Conservation (phyloP, 495 filamentous ascomycete genomes). For the Apiosordaria backusii region DNA sequence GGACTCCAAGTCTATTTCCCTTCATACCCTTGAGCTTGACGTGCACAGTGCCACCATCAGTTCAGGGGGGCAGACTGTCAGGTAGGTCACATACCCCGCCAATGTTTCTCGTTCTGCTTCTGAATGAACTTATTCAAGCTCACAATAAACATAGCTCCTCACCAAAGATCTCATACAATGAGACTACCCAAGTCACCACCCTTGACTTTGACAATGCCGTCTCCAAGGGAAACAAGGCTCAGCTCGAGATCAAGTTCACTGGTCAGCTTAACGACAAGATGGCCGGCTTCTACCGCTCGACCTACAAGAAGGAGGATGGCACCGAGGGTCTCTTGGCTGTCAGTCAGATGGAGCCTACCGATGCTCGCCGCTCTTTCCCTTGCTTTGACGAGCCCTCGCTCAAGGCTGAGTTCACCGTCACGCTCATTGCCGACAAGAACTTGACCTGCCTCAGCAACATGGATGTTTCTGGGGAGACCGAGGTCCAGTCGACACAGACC, state of each 20-base stretch:
- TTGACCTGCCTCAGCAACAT: slow-evolving; percentile 78
- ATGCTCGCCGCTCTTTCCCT: slow-evolving; percentile 69
- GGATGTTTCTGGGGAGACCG: slow-evolving; percentile 65
- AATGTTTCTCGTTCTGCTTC: not conserved
- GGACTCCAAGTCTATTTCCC: slow-evolving; percentile 77
- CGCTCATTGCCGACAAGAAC: slow-evolving; percentile 68
- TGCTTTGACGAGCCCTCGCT: slow-evolving; percentile 77
- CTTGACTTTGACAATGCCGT: slow-evolving; percentile 60
- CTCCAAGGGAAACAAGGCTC: slow-evolving; percentile 56
- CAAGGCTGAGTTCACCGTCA: slow-evolving; percentile 71
- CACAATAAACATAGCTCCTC: slow-evolving; percentile 41
- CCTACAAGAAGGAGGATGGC: slow-evolving; percentile 64
- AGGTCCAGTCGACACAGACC: slow-evolving; percentile 52
- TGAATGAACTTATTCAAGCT: slow-evolving; percentile 9
- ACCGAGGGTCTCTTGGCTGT: slow-evolving; percentile 63
- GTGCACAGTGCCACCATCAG: slow-evolving; percentile 71
- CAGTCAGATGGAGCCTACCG: slow-evolving; percentile 80
- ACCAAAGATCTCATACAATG: slow-evolving; percentile 57
- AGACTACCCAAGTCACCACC: slow-evolving; percentile 60
- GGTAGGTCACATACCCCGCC: slow-evolving; percentile 27
- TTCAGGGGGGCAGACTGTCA: slow-evolving; percentile 46
- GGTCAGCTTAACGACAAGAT: slow-evolving; percentile 74
- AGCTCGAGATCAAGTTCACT: slow-evolving; percentile 63
- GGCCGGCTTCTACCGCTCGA: slow-evolving; percentile 79
- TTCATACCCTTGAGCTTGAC: slow-evolving; percentile 84